Evolutionary conservation across 2,329 filamentous ascomycete genomes (phyloP), one percentile per base, ranked within the genome.

Genomic region (Fusarium sp.): DNA sequence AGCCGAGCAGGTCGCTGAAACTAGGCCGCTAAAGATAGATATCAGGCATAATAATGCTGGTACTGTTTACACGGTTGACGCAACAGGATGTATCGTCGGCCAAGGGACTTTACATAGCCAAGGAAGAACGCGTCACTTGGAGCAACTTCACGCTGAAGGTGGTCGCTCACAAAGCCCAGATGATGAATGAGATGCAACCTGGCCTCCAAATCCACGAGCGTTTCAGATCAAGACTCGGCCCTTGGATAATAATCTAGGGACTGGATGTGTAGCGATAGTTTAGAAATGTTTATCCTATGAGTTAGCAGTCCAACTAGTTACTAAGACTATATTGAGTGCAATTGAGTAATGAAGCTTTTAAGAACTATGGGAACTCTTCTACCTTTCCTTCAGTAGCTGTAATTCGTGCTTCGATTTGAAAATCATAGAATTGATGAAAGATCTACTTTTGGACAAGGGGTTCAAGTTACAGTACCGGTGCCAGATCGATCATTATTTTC

Each of bases 241-340:
- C 21, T 61, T 71, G 78, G 12, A 75, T 89, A 42, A 81, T 77
- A 3, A 72, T 78, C 5, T 78, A 72, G 10, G 59, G 73, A 48
- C 45, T 54, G 14, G n/a, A 52, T 27, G 7, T 38, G 4, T 27
- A 25, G 10, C 5, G 3, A 29, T 3, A 29, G 10, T 1, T 25
- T 9, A 45, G 16, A 14, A 44, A 14, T 9, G 5, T 5, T 29
- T 29, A 8, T 3, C 12, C 7, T 16, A 46, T 46, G 14, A n/a
- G 15, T 29, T 9, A 8, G n/a, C n/a, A 19, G 19, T 51, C n/a
- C 12, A 5, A 23, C 15, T 8, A 5, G 3, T 19, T 19, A 10
- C 2, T 10, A 4, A 31, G 27, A 5, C 27, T 49, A 0, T 4
- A 23, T 5, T 2, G 31, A 31, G 10, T 3, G 8, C 6, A 33